These are phyloP conservation scores for Botrytis porri DNA, from an alignment of 2,329 filamentous ascomycete species.

Conservation along the genomic window DNA sequence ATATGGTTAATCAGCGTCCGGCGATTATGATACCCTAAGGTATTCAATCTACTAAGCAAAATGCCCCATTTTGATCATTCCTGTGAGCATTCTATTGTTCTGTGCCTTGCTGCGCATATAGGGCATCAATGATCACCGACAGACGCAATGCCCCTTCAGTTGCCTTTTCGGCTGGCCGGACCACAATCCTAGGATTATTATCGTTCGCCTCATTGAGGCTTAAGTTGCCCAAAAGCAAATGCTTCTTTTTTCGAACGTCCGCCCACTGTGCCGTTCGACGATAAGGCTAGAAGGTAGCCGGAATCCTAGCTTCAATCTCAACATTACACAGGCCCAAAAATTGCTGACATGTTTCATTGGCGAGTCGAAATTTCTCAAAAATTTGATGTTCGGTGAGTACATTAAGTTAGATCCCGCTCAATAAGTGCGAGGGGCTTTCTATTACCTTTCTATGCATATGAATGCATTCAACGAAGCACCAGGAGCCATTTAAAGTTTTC, in stretches of 20 bases:
- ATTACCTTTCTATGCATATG: conserved; percentile 14
- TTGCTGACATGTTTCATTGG: conserved; percentile 4
- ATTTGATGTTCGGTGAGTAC: conserved; percentile 11
- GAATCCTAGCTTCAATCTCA: conserved; percentile 1
- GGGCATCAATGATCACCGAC: neutral
- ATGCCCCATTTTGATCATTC: neutral
- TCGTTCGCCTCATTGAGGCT: conserved; percentile 19
- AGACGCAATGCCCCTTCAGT: conserved; percentile 5
- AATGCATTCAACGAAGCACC: neutral
- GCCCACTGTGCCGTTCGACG: neutral
- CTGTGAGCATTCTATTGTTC: neutral
- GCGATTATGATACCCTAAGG: neutral
- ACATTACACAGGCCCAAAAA: neutral
- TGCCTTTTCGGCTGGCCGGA: conserved; percentile 14
- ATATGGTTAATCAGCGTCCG: neutral
- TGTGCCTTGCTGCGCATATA: conserved; percentile 19
- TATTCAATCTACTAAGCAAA: neutral
- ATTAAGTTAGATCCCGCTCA: conserved; percentile 14
- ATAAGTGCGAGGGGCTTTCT: neutral
- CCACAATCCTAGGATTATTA: conserved; percentile 1
- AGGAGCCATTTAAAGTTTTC: conserved; percentile 11
- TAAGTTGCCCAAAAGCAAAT: conserved; percentile 16
- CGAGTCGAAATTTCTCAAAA: neutral
- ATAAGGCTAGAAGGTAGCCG: conserved; percentile 13
- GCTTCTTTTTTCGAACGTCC: neutral